These are phyloP conservation scores for Pseudocohnilembus persalinus DNA, from an alignment of 169 alveolate species.

Conservation along the genomic window DNA sequence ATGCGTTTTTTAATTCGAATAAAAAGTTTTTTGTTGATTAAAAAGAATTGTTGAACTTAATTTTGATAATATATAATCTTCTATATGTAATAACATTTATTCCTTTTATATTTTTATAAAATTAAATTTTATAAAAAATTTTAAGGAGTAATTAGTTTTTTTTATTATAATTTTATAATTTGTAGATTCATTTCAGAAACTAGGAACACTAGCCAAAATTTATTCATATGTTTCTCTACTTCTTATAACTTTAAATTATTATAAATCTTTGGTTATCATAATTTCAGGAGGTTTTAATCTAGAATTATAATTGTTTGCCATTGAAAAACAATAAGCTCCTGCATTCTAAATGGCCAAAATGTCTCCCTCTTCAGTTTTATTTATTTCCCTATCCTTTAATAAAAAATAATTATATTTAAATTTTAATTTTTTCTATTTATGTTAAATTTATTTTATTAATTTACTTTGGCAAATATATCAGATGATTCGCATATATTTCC, in stretches of 20 bases:
- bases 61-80: too few species aligned
- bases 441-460: background rate
- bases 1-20: too few species aligned
- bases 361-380: constrained; percentile 26
- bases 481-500: constrained; percentile 52
- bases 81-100: too few species aligned
- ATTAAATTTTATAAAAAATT: too few species aligned
- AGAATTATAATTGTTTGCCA: constrained; percentile 43
- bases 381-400: constrained; percentile 20
- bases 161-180: too few species aligned
- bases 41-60: background rate
- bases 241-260: constrained; percentile 19
- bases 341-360: constrained; percentile 32
- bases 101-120: too few species aligned
- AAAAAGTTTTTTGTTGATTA: too few species aligned
- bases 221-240: constrained; percentile 44
- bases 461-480: constrained; percentile 28
- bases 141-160: too few species aligned
- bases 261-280: constrained; percentile 8
- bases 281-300: constrained; percentile 48
- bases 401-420: too few species aligned
- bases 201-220: too few species aligned
- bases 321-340: constrained; percentile 51
- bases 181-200: too few species aligned
- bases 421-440: too few species aligned